Evolutionary conservation across 2,329 filamentous ascomycete species (phyloP).

Genomic region (Epichloe coenophiala): DNA sequence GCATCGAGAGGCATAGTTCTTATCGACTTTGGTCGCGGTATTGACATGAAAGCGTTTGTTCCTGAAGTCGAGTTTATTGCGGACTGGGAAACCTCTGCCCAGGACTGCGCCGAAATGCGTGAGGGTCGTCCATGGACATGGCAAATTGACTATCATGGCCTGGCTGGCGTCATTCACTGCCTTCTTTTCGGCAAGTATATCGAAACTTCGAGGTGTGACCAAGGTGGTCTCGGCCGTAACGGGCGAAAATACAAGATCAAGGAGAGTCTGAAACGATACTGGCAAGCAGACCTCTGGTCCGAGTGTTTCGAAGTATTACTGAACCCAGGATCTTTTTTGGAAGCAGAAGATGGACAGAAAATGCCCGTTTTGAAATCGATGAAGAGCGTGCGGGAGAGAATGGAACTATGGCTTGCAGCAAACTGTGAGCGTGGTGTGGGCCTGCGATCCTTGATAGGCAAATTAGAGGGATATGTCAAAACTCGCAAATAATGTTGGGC

Average conservation of each 20-base stretch:
- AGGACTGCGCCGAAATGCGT: conserved; percentile 91
- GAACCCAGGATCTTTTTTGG: conserved; percentile 60
- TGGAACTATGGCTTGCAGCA: conserved; percentile 70
- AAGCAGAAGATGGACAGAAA: conserved; percentile 47
- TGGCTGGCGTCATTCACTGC: conserved; percentile 77
- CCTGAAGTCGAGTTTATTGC: conserved; percentile 71
- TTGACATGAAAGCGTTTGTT: conserved; percentile 80
- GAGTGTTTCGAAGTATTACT: conserved; percentile 74
- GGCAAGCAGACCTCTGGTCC: conserved; percentile 85
- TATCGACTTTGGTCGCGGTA: conserved; percentile 89
- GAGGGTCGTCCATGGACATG: conserved; percentile 93
- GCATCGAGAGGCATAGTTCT: conserved; percentile 63
- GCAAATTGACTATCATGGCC: conserved; percentile 90
- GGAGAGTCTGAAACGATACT: conserved; percentile 83
- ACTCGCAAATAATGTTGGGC: conserved; percentile 14
- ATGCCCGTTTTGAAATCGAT: conserved; percentile 66
- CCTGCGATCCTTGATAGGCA: conserved; percentile 55
- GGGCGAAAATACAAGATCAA: conserved; percentile 65
- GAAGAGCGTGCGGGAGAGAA: conserved; percentile 54
- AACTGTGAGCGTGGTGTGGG: conserved; percentile 73
- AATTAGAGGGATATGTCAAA: conserved; percentile 40
- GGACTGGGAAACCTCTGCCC: conserved; percentile 79
- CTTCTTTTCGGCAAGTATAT: conserved; percentile 94
- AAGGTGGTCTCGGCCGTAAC: conserved; percentile 40
- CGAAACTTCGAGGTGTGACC: conserved; percentile 52